Evolutionary conservation across 768 basidiomycete species (phyloP).

Genomic region (Trametes sanguinea): DNA sequence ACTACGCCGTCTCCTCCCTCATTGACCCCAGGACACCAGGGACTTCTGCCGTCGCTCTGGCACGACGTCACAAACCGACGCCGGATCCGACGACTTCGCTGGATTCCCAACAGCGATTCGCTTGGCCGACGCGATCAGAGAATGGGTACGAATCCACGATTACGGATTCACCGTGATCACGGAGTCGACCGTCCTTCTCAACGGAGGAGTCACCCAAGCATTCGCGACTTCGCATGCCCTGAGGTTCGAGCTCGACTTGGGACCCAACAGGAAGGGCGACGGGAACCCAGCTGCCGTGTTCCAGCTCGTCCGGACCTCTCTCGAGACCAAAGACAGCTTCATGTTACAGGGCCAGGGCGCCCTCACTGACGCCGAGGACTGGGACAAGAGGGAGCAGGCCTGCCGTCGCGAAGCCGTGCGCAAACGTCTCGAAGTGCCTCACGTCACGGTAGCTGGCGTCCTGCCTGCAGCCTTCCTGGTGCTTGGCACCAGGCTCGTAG

Average conservation of each 20-base stretch:
- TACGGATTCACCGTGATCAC: constrained; percentile 2
- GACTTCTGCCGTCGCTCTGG: too few relatives aligned
- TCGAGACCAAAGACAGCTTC: neutral
- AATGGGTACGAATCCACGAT: constrained; percentile 1
- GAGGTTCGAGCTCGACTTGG: neutral
- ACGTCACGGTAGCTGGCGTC: neutral
- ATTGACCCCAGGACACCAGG: too few relatives aligned
- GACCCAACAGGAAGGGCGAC: neutral
- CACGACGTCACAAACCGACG: too few relatives aligned
- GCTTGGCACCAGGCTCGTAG: neutral
- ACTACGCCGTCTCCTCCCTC: too few relatives aligned
- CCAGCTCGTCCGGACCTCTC: neutral
- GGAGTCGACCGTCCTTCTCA: constrained; percentile 4
- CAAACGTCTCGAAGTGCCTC: neutral
- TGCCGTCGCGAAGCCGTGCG: too few relatives aligned
- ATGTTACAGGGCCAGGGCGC: too few relatives aligned
- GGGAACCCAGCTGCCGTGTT: neutral
- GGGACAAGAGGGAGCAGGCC: too few relatives aligned
- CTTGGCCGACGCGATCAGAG: constrained; percentile 1
- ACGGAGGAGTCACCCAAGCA: neutral
- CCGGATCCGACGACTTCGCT: neutral
- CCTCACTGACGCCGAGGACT: too few relatives aligned
- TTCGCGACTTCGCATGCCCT: neutral
- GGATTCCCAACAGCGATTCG: neutral
- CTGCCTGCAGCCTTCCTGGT: neutral